Conservation (phyloP, 371 early-diverging fungal genomes). For the Phascolomyces articulosus region DNA sequence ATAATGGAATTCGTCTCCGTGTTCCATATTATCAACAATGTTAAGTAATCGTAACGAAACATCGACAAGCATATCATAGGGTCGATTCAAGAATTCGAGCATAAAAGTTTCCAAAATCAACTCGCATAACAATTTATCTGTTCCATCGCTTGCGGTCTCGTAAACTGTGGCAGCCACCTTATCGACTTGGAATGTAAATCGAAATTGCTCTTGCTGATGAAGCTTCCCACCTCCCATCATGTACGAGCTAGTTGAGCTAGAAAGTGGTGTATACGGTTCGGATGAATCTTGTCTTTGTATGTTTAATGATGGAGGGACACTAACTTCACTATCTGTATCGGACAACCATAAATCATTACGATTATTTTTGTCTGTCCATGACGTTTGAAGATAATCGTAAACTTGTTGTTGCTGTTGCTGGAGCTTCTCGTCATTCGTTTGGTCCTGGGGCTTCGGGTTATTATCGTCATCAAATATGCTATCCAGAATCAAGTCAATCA, state of each 20-base stretch:
- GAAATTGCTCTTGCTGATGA: slow-evolving; percentile 60
- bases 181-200: slow-evolving; percentile 72
- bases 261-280: neutral
- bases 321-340: slow-evolving; percentile 14
- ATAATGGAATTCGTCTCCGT: slow-evolving; percentile 58
- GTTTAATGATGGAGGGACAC: neutral
- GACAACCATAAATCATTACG: slow-evolving; percentile 1
- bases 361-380: neutral
- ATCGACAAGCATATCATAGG: slow-evolving; percentile 59
- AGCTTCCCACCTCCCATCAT: slow-evolving; percentile 10
- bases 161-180: slow-evolving; percentile 70
- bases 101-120: slow-evolving; percentile 59
- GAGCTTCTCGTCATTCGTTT: neutral
- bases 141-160: slow-evolving; percentile 35
- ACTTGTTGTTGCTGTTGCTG: neutral
- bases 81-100: slow-evolving; percentile 60
- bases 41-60: slow-evolving; percentile 66
- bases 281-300: neutral
- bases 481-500: slow-evolving; percentile 66
- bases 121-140: slow-evolving; percentile 53
- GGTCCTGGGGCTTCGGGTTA: neutral
- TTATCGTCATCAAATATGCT: slow-evolving; percentile 33
- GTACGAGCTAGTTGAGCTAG: slow-evolving; percentile 26
- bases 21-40: slow-evolving; percentile 62
- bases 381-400: neutral